Percentiles rank a stretch among this genome's conserved stretches.
Conservation (phyloP, 805 yeast genomes). For the Starmerella apis region DNA sequence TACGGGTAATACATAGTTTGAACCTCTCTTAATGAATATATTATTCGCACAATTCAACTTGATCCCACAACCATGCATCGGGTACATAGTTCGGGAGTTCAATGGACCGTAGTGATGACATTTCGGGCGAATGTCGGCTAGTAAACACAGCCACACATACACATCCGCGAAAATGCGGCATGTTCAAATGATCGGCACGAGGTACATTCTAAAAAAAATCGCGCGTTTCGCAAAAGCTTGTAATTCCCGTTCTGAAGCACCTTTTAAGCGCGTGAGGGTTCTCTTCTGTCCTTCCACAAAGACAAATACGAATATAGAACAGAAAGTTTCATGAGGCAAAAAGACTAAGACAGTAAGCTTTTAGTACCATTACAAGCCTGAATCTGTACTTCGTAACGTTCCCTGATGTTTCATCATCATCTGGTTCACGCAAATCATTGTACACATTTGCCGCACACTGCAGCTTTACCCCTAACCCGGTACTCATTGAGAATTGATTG, state of each 20-base stretch:
- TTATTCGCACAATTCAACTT: background rate
- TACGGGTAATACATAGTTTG: background rate
- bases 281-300: too few species aligned
- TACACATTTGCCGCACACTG: background rate
- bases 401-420: too few species aligned
- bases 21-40: background rate
- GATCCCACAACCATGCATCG: background rate
- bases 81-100: background rate
- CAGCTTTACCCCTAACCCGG: background rate
- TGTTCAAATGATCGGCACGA: background rate
- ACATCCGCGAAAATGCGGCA: background rate
- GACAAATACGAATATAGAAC: too few species aligned
- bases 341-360: too few species aligned
- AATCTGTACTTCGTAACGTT: too few species aligned
- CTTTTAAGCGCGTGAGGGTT: too few species aligned
- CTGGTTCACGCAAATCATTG: background rate
- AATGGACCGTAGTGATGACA: background rate
- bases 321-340: too few species aligned
- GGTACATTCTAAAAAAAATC: background rate
- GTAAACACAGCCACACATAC: background rate
- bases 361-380: too few species aligned
- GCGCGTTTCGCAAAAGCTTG: too few species aligned
- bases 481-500: background rate
- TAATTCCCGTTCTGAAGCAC: too few species aligned
- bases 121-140: conserved; percentile 1